phyloP scores from a whole-genome alignment of 495 filamentous ascomycete genomes.

The Aspergillus nanangensis region DNA sequence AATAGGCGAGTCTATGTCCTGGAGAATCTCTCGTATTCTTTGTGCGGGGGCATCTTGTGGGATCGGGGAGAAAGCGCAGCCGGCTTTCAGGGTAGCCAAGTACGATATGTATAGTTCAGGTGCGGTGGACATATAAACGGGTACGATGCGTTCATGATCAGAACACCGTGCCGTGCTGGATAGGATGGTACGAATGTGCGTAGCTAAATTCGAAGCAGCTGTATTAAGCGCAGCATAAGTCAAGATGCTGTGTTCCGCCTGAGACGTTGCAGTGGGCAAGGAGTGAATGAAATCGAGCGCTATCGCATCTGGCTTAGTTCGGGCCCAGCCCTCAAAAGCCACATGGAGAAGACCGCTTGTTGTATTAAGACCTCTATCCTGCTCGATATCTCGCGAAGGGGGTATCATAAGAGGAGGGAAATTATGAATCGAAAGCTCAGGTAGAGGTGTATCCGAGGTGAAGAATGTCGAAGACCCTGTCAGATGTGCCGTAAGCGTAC shows the following conservation, averaged over 20 bases:
- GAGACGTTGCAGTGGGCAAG: constrained; percentile 7
- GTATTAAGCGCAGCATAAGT: constrained; percentile 20
- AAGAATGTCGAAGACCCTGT: constrained; percentile 9
- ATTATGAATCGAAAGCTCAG: constrained; percentile 18
- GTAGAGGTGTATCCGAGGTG: not conserved
- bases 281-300: constrained; percentile 26
- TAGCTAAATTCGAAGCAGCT: constrained; percentile 17
- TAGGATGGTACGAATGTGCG: constrained; percentile 12
- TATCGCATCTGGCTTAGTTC: constrained; percentile 15
- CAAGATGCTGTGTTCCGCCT: constrained; percentile 17
- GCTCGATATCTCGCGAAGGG: constrained; percentile 6
- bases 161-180: too few relatives aligned
- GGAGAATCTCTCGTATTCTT: constrained; percentile 62
- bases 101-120: constrained; percentile 66
- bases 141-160: constrained; percentile 45
- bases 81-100: constrained; percentile 67
- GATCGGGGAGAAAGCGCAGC: constrained; percentile 73
- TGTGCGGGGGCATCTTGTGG: constrained; percentile 67
- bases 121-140: constrained; percentile 63
- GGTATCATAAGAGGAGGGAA: constrained; percentile 20
- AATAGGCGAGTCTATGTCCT: constrained; percentile 54
- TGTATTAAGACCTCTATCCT: not conserved
- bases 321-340: constrained; percentile 22
- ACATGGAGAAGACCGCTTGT: constrained; percentile 14
- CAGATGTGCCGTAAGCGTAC: constrained; percentile 8